phyloP scores from a whole-genome alignment of 2,329 filamentous ascomycete species.

The Diaporthe sp. region DNA sequence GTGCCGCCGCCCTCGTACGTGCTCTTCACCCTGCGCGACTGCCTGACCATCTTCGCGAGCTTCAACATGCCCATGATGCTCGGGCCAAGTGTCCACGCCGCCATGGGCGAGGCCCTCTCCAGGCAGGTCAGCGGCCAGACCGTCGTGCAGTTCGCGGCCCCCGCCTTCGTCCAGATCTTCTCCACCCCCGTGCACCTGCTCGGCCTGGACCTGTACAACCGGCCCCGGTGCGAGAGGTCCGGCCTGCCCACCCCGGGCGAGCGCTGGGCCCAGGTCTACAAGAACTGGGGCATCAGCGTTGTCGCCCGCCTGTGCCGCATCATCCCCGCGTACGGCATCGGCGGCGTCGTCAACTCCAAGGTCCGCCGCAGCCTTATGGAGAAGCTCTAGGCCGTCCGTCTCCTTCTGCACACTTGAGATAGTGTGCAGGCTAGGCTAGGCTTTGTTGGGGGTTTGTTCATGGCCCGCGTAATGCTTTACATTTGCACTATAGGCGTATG shows the following conservation, averaged over 20 bases:
- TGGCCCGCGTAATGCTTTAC: neutral
- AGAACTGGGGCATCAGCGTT: constrained; percentile 82
- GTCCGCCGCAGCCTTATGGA: constrained; percentile 77
- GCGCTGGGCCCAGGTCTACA: constrained; percentile 75
- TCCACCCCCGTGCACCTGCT: constrained; percentile 88
- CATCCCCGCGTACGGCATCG: constrained; percentile 88
- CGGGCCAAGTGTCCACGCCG: constrained; percentile 74
- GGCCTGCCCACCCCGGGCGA: constrained; percentile 60
- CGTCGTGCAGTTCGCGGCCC: constrained; percentile 83
- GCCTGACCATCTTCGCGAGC: constrained; percentile 88
- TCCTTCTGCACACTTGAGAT: neutral
- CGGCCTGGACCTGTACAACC: constrained; percentile 88
- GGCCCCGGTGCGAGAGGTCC: constrained; percentile 61
- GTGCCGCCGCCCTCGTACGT: constrained; percentile 80
- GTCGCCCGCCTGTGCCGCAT: constrained; percentile 85
- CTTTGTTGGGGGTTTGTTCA: neutral
- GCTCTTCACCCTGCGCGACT: constrained; percentile 86
- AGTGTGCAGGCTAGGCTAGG: neutral
- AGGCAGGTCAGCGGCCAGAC: constrained; percentile 65
- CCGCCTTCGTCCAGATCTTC: constrained; percentile 81
- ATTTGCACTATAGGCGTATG: constrained; percentile 30
- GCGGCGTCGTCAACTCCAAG: constrained; percentile 86
- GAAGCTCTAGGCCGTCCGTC: constrained; percentile 56
- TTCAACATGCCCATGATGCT: constrained; percentile 90
- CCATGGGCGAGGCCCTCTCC: constrained; percentile 66